Evolutionary conservation across 768 basidiomycete species (phyloP).

Genomic region (Boletus vinaceobasis): DNA sequence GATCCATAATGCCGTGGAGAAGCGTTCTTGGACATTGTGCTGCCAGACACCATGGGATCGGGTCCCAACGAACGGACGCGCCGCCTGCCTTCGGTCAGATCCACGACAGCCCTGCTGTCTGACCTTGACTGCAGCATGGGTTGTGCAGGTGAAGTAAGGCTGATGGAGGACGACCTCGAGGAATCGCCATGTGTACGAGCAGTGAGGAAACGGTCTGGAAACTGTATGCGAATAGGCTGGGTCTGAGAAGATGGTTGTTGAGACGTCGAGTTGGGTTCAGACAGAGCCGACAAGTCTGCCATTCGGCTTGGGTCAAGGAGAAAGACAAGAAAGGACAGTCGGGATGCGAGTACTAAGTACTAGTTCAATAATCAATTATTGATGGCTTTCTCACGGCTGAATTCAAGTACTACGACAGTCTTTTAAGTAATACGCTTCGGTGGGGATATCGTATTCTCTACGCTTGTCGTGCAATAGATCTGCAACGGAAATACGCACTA

Average conservation of each 20-base stretch:
- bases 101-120: constrained; percentile 7
- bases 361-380: not conserved
- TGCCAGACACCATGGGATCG: constrained; percentile 13
- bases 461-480: constrained; percentile 8
- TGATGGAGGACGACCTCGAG: constrained; percentile 32
- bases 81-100: constrained; percentile 15
- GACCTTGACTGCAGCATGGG: constrained; percentile 13
- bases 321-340: not conserved
- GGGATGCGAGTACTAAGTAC: not conserved
- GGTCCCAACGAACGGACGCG: constrained; percentile 22
- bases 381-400: constrained; percentile 16
- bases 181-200: constrained; percentile 25
- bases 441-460: not conserved
- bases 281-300: constrained; percentile 27
- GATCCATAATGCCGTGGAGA: constrained; percentile 15
- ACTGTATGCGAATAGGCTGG: constrained; percentile 30
- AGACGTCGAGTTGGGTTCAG: constrained; percentile 18
- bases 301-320: constrained; percentile 14
- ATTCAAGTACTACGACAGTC: no score
- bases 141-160: constrained; percentile 15
- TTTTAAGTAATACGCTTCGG: not conserved
- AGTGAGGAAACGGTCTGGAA: constrained; percentile 32
- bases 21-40: constrained; percentile 13
- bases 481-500: constrained; percentile 4
- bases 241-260: constrained; percentile 11